Evolutionary conservation across 306 rosid species (phyloP).

Genomic region (Oemleria cerasiformis): DNA sequence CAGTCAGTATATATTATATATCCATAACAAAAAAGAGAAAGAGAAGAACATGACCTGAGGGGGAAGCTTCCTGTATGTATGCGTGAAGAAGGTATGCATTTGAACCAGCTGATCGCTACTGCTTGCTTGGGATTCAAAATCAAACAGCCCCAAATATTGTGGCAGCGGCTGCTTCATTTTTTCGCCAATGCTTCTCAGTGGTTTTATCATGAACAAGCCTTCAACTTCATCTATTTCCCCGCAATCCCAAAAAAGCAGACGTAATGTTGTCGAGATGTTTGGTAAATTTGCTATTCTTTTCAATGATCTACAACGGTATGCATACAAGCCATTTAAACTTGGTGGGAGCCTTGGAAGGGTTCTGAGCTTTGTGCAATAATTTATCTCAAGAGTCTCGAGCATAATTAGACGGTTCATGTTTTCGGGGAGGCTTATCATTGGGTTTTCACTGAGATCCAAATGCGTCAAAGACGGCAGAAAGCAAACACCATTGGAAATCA

Average conservation of each 20-base stretch:
- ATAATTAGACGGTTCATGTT: neutral
- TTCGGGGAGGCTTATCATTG: neutral
- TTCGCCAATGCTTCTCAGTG: neutral
- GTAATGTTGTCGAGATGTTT: neutral
- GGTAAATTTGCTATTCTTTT: neutral
- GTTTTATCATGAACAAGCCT: neutral
- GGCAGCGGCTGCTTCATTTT: neutral
- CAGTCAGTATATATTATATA: no score
- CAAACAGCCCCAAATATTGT: no score
- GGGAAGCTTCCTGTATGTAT: neutral
- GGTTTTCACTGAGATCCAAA: neutral
- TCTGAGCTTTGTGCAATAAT: neutral
- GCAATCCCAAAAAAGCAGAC: neutral
- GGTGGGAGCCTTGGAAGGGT: neutral
- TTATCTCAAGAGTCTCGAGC: neutral
- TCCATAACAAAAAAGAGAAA: neutral
- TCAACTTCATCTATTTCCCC: neutral
- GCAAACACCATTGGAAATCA: neutral
- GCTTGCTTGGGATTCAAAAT: neutral
- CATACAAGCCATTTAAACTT: neutral
- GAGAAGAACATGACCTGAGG: neutral
- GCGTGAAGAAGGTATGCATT: neutral
- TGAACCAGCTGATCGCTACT: neutral
- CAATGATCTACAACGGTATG: neutral
- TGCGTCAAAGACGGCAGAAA: neutral